Conservation (phyloP, 2,329 filamentous ascomycete genomes). For the Dactylonectria macrodidyma region DNA sequence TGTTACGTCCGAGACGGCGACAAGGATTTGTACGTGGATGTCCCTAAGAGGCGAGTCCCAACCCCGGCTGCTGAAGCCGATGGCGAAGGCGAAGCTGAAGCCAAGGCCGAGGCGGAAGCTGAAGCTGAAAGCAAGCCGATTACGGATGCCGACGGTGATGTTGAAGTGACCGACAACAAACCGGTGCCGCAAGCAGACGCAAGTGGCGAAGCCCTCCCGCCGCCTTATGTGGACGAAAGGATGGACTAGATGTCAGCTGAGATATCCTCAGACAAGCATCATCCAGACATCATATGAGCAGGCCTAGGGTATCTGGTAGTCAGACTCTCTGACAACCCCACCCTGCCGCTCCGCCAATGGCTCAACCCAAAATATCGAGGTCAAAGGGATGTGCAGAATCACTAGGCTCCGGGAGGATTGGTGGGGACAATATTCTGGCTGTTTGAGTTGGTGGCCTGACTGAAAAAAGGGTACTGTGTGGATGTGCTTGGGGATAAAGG, state of each 20-base stretch:
- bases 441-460: not conserved
- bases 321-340: not conserved
- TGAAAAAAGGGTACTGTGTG: not conserved
- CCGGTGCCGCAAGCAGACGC: constrained; percentile 1
- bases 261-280: too few relatives aligned
- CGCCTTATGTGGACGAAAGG: constrained; percentile 34
- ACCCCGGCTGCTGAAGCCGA: constrained; percentile 22
- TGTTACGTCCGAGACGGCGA: constrained; percentile 83
- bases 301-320: not conserved
- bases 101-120: not conserved
- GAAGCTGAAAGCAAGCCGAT: constrained; percentile 23
- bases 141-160: constrained; percentile 46
- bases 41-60: constrained; percentile 57
- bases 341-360: not conserved
- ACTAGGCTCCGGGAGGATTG: not conserved
- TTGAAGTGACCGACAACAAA: constrained; percentile 34
- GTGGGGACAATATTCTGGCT: not conserved
- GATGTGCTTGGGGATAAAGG: not conserved
- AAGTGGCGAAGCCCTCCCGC: constrained; percentile 29
- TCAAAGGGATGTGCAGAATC: not conserved
- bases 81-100: too few relatives aligned
- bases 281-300: not conserved
- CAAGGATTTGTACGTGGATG: constrained; percentile 68
- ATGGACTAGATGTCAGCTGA: constrained; percentile 39
- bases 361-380: not conserved